These are phyloP conservation scores for Echium plantagineum DNA, from an alignment of 257 asterid genomes.

Conservation along the genomic window DNA sequence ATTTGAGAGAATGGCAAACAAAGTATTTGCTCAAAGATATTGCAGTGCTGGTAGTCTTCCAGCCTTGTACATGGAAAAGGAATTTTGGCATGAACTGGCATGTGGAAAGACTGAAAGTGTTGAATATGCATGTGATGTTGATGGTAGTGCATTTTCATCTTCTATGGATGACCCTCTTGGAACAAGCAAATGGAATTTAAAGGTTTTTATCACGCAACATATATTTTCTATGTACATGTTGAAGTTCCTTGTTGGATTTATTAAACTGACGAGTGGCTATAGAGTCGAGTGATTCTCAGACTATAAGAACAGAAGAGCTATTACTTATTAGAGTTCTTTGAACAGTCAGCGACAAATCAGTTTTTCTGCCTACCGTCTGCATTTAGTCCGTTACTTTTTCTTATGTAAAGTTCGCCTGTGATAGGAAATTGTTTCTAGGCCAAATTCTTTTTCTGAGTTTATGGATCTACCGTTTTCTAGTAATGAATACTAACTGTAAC, in stretches of 20 bases:
- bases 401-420: too few relatives aligned
- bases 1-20: slow-evolving; percentile 36
- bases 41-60: slow-evolving; percentile 29
- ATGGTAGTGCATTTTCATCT: slow-evolving; percentile 39
- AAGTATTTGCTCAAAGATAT: slow-evolving; percentile 19
- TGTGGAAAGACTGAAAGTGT: slow-evolving; percentile 20
- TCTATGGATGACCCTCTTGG: slow-evolving; percentile 24
- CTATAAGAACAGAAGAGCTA: not conserved
- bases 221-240: not conserved
- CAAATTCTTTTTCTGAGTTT: too few relatives aligned
- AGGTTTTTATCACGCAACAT: slow-evolving; percentile 16
- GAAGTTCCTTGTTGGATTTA: slow-evolving; percentile 2
- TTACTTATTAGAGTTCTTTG: not conserved
- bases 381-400: not conserved
- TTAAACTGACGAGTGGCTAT: too few relatives aligned
- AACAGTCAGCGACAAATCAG: not conserved
- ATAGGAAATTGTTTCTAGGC: too few relatives aligned
- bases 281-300: not conserved
- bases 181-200: slow-evolving; percentile 35
- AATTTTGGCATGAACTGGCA: slow-evolving; percentile 30
- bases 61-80: slow-evolving; percentile 23
- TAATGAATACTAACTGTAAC: too few relatives aligned
- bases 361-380: not conserved
- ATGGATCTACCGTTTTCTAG: too few relatives aligned
- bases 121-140: slow-evolving; percentile 31